Evolutionary conservation across 352 stramenopile genomes (phyloP).

Genomic region (Phytophthora citrophthora): DNA sequence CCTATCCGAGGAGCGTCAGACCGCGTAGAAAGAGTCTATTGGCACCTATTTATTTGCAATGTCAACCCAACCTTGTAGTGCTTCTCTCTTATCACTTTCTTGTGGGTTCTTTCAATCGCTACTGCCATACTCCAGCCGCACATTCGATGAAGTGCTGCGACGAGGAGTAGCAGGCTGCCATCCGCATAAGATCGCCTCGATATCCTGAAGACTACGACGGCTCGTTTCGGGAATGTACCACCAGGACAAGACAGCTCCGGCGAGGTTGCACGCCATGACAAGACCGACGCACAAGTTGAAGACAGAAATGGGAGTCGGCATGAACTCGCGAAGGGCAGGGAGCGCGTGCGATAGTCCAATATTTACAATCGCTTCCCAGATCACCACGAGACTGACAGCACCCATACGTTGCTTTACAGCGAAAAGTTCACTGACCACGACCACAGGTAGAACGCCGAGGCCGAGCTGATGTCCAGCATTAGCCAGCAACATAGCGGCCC

Average conservation of each 20-base stretch:
- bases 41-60: constrained; percentile 39
- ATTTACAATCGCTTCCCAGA: constrained; percentile 57
- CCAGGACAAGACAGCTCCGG: constrained; percentile 54
- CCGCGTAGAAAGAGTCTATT: constrained; percentile 15
- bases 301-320: constrained; percentile 47
- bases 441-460: constrained; percentile 59
- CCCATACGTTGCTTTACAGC: constrained; percentile 65
- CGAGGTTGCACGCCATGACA: constrained; percentile 58
- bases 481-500: constrained; percentile 67
- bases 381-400: constrained; percentile 72
- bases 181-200: constrained; percentile 77
- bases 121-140: constrained; percentile 52
- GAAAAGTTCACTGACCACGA: constrained; percentile 78
- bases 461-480: constrained; percentile 72
- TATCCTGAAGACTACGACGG: constrained; percentile 76
- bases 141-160: constrained; percentile 50
- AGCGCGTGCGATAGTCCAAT: constrained; percentile 47
- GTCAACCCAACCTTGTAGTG: constrained; percentile 14
- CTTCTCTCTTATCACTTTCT: constrained; percentile 2
- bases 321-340: constrained; percentile 42
- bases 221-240: constrained; percentile 83
- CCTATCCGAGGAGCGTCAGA: constrained; percentile 17
- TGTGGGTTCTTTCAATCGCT: constrained; percentile 19
- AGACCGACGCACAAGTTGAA: constrained; percentile 45
- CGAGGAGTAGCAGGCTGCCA: constrained; percentile 78